Percentiles rank a stretch among this genome's conserved stretches.
Evolutionary conservation across 805 yeast genomes (phyloP).

Genomic region (Novakomyces olei): DNA sequence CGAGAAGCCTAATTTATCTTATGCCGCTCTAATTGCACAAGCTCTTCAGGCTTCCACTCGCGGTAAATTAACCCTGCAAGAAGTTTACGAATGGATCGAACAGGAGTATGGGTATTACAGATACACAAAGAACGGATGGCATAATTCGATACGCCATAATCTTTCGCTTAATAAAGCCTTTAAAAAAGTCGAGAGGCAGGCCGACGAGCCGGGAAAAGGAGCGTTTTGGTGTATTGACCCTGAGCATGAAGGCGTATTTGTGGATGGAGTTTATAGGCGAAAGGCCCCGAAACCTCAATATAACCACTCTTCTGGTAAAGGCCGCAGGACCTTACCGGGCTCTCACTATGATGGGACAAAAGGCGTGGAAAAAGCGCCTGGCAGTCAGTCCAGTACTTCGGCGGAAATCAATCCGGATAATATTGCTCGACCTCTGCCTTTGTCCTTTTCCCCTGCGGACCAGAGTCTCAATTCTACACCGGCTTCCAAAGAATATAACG

Average conservation of each 20-base stretch:
- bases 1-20: constrained; percentile 22
- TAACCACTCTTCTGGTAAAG: too few relatives aligned
- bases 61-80: constrained; percentile 54
- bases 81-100: constrained; percentile 68
- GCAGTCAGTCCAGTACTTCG: too few relatives aligned
- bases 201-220: constrained; percentile 42
- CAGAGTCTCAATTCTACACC: too few relatives aligned
- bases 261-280: too few relatives aligned
- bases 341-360: too few relatives aligned
- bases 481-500: too few relatives aligned
- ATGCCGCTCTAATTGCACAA: constrained; percentile 58
- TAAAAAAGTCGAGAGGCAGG: constrained; percentile 39
- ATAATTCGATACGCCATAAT: constrained; percentile 77
- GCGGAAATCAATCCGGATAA: too few relatives aligned
- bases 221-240: constrained; percentile 23
- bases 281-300: too few relatives aligned
- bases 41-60: constrained; percentile 49
- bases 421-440: too few relatives aligned
- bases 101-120: constrained; percentile 76
- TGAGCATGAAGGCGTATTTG: constrained; percentile 10
- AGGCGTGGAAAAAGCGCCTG: too few relatives aligned
- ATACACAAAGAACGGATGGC: constrained; percentile 97
- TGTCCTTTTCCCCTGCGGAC: too few relatives aligned
- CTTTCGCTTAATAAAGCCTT: constrained; percentile 70
- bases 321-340: too few relatives aligned